Percentiles rank a stretch among this genome's conserved stretches.
These are phyloP conservation scores for Filobasidium wieringae DNA, from an alignment of 768 basidiomycete genomes.

Conservation along the genomic window DNA sequence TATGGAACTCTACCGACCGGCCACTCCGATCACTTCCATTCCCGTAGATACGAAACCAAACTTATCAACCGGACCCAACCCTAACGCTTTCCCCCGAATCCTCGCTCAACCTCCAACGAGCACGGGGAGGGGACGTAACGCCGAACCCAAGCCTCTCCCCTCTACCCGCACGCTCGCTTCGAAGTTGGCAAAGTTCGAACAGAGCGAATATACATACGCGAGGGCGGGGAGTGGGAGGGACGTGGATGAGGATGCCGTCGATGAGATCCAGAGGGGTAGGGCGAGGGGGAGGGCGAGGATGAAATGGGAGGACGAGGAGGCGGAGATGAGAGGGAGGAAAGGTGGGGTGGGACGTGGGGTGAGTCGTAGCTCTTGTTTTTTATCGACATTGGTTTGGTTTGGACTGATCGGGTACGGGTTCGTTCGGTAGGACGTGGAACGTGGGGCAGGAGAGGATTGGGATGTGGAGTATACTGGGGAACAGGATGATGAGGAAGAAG, in stretches of 20 bases:
- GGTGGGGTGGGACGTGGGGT: not conserved
- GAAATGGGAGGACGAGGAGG: not conserved
- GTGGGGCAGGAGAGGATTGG: conserved; percentile 3
- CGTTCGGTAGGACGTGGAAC: conserved; percentile 1
- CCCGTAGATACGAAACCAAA: not conserved
- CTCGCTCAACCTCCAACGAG: not conserved
- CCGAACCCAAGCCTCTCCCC: not conserved
- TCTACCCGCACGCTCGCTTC: not conserved
- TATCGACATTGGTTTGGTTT: not conserved
- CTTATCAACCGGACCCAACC: conserved; percentile 1
- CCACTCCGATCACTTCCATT: not conserved
- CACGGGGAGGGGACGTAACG: not conserved
- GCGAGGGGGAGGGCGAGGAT: not conserved
- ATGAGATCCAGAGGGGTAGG: not conserved
- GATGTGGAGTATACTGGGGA: conserved; percentile 8
- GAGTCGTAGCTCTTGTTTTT: too few species aligned
- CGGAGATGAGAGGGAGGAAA: not conserved
- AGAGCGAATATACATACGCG: not conserved
- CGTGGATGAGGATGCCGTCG: not conserved
- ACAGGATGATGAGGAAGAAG: conserved; percentile 9
- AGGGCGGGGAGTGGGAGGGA: not conserved
- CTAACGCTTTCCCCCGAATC: conserved; percentile 8
- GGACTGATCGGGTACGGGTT: not conserved
- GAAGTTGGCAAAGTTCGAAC: not conserved
- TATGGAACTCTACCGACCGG: not conserved